These are phyloP conservation scores for Batkoa obscura DNA, from an alignment of 371 early-diverging fungal species.

Conservation along the genomic window DNA sequence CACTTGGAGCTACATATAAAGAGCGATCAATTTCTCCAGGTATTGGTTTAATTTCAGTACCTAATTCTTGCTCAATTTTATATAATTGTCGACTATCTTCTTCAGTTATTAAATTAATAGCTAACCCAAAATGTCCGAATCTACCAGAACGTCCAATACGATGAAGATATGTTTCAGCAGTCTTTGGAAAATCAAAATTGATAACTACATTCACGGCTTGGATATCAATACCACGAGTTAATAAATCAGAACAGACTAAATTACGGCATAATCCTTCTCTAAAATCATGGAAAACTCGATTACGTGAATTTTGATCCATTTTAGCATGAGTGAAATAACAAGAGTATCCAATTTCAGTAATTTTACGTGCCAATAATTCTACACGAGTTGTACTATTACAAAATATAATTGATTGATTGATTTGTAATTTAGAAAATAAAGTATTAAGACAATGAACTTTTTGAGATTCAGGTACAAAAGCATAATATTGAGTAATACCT, in stretches of 20 bases:
- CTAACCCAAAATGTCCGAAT: conserved; percentile 94
- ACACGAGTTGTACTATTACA: conserved; percentile 97
- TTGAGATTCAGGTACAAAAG: conserved; percentile 92
- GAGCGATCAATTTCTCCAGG: conserved; percentile 85
- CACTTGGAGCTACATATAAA: conserved; percentile 63
- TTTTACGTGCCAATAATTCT: conserved; percentile 92
- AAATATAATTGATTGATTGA: conserved; percentile 99
- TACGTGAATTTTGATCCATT: conserved; percentile 95
- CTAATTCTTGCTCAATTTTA: conserved; percentile 90
- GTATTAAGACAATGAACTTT: conserved; percentile 97
- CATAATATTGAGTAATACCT: conserved; percentile 98
- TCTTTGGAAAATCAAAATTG: conserved; percentile 99
- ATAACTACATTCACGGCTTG: conserved; percentile 98
- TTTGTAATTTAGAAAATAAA: conserved; percentile 92
- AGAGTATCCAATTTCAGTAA: conserved; percentile 95
- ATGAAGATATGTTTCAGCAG: conserved; percentile 97
- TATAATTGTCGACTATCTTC: conserved; percentile 91
- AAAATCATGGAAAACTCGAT: conserved; percentile 97
- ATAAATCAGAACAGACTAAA: conserved; percentile 90
- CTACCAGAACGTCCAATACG: conserved; percentile 96
- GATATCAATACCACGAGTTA: conserved; percentile 98
- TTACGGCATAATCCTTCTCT: conserved; percentile 89
- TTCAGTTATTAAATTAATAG: conserved; percentile 92
- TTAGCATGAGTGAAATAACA: conserved; percentile 96
- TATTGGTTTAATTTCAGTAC: conserved; percentile 91